Percentiles rank a stretch among this genome's conserved stretches.
phyloP scores from a whole-genome alignment of 441 rosid genomes.

The Rhodomyrtus psidioides region DNA sequence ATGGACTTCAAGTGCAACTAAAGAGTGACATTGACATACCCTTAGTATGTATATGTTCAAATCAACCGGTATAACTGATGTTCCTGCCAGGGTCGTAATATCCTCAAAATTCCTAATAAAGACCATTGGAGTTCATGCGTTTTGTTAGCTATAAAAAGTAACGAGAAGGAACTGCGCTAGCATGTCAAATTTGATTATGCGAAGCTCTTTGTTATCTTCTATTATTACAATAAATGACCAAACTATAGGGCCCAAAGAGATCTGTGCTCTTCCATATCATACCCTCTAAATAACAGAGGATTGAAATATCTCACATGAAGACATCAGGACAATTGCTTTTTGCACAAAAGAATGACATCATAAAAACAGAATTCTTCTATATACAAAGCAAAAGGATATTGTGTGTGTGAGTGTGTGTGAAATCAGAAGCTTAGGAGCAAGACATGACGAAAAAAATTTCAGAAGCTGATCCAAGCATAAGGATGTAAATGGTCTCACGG shows the following conservation, averaged over 20 bases:
- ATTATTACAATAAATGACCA: neutral
- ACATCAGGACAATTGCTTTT: neutral
- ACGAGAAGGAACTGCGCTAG: neutral
- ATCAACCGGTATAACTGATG: slow-evolving; percentile 69
- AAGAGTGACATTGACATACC: slow-evolving; percentile 22
- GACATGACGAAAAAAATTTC: neutral
- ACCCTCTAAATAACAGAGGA: neutral
- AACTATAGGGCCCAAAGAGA: neutral
- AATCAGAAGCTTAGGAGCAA: neutral
- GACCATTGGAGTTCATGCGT: neutral
- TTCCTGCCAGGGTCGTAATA: slow-evolving; percentile 53
- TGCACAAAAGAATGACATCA: neutral
- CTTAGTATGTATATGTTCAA: slow-evolving; percentile 40
- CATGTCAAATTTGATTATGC: neutral
- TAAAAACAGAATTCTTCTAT: neutral
- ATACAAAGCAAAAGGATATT: neutral
- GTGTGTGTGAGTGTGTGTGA: neutral
- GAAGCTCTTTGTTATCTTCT: neutral
- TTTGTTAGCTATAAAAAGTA: neutral
- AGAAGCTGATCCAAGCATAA: neutral
- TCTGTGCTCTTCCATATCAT: neutral
- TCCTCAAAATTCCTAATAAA: slow-evolving; percentile 45
- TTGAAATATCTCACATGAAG: neutral
- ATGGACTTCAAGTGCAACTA: neutral
- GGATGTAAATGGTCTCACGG: too few species aligned